Conservation (phyloP, 352 stramenopile species). For the Pelagophyceae sp. region DNA sequence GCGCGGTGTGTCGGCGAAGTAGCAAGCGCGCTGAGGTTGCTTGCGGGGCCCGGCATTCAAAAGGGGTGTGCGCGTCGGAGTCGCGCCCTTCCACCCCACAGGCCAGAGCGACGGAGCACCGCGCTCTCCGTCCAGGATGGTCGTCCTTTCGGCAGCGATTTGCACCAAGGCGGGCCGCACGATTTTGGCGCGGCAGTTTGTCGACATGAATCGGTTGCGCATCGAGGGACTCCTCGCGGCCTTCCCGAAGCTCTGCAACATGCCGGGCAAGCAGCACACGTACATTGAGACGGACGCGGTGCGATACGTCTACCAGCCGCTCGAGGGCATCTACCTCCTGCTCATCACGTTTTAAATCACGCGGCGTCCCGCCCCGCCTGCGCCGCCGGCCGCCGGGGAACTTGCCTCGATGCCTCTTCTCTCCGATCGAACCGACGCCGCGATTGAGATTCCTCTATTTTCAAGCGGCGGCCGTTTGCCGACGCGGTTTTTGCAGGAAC, state of each 20-base stretch:
- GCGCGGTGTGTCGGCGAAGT: no score
- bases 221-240: conserved; percentile 95
- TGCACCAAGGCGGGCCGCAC: conserved; percentile 84
- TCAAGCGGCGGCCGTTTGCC: no score
- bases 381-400: no score
- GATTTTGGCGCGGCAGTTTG: conserved; percentile 93
- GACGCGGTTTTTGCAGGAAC: conserved; percentile 58
- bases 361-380: no score
- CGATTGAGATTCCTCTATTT: no score
- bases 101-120: no score
- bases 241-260: conserved; percentile 95
- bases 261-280: conserved; percentile 81
- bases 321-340: conserved; percentile 93
- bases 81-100: no score
- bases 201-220: conserved; percentile 96
- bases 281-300: conserved; percentile 98
- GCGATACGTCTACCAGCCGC: conserved; percentile 95
- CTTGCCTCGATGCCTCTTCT: no score
- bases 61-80: no score
- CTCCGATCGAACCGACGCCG: no score
- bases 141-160: conserved; percentile 88
- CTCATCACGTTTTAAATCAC: conserved; percentile 71
- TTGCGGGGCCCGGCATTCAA: no score
- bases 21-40: no score
- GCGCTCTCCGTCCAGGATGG: conserved; percentile 45